Evolutionary conservation across 805 yeast genomes (phyloP), one percentile per base, ranked within the genome.

Genomic region (Debaryomyces castellii): DNA sequence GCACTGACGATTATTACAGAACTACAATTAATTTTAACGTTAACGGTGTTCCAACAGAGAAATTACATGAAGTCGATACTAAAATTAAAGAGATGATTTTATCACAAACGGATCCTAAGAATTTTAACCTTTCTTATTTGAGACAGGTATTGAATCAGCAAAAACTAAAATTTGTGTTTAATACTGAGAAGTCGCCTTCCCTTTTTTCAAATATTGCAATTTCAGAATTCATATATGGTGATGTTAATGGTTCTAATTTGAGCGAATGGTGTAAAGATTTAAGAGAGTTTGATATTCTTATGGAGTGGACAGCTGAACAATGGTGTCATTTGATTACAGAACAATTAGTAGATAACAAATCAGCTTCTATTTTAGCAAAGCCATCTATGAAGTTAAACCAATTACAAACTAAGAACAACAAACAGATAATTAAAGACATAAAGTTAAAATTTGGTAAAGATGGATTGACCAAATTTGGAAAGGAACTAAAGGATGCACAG

Each of bases 171-270:
- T 81, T 76, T 51, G 67, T 85, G 14, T 74, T 80, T 40, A 76
- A 76, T 36, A 73, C 84, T 30, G 95, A 87, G 63, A 81, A 78
- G 48, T 77, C 81, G 18, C 76, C 91, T 3, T 78, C 78, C 21
- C 68, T 74, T 4, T 70, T 90, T 43, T 77, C 89, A 0, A 79
- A 78, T 37, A 72, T 83, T 48, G 89, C 90, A 6, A 85, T 89
- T 42, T 74, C 75, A 32, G 96, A 89, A 55, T 92, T 89, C 62
- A 59, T 89, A 8, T 94, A 92, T 58, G 96, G 97, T 40, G 71
- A 80, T 39, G 54, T 63, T 2, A 82, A 81, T 46, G 87, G 87
- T 1, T 62, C 77, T 5, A 81, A 82, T 44, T 68, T 92, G 47
- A 64, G 69, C 2, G 62, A 64, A n/a, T 79, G 85, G 75, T 52